Conservation (phyloP, 1,284 basidiomycete genomes). For the Gymnopus androsaceus region DNA sequence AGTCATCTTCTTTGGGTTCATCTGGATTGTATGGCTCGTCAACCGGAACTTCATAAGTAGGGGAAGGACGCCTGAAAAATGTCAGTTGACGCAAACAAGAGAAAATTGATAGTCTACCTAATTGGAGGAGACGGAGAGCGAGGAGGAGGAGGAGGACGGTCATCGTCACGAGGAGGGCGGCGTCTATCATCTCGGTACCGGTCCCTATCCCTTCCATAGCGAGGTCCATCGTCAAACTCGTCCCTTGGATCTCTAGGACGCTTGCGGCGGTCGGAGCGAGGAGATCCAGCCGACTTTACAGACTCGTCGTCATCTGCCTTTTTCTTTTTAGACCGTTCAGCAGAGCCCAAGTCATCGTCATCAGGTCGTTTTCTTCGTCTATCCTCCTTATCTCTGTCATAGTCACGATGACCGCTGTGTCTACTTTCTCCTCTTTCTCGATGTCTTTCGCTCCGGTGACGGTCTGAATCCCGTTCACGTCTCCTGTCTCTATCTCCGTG, state of each 20-base stretch:
- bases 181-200: constrained; percentile 16
- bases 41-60: constrained; percentile 65
- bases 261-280: constrained; percentile 47
- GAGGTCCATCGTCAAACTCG: constrained; percentile 56
- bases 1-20: constrained; percentile 84
- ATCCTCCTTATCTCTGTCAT: constrained; percentile 55
- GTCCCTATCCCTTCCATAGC: constrained; percentile 42
- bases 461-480: constrained; percentile 44
- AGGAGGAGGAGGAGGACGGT: constrained; percentile 26
- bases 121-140: constrained; percentile 41
- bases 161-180: constrained; percentile 31
- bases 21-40: constrained; percentile 72
- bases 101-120: constrained; percentile 31
- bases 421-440: constrained; percentile 44
- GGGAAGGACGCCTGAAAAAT: constrained; percentile 62
- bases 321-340: constrained; percentile 60
- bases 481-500: constrained; percentile 51
- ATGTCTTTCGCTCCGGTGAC: constrained; percentile 37
- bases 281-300: constrained; percentile 42
- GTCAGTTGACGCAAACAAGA: constrained; percentile 17
- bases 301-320: constrained; percentile 48
- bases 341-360: constrained; percentile 47
- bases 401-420: constrained; percentile 48
- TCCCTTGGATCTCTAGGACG: constrained; percentile 55
- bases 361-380: constrained; percentile 64